Evolutionary conservation across 1,284 basidiomycete genomes (phyloP), one percentile per base, ranked within the genome.

Genomic region (Puccinia horiana): DNA sequence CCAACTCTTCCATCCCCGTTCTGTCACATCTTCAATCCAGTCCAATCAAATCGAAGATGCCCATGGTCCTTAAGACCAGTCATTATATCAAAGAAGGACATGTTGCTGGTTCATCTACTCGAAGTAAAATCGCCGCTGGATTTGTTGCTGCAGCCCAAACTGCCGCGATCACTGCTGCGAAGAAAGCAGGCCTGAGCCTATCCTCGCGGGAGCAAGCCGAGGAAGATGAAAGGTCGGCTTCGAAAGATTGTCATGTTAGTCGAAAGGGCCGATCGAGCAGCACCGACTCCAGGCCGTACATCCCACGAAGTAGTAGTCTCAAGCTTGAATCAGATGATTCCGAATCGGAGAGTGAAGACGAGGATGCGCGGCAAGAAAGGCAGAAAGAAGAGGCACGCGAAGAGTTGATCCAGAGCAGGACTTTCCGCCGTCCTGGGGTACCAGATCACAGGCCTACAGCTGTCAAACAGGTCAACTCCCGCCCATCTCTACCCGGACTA

Each of bases 301-400:
- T n/a, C 9, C 47, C 3, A 23, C 20, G 20, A 23, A 4, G n/a
- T 47, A 35, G 49, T 12, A 49, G 35, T 32, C n/a, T n/a, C n/a
- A 26, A 40, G 23, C 47, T 4, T n/a, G 32, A 3, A 35, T 40
- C 52, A n/a, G 47, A 76, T 61, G 49, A 61, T 26, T 40, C 74
- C 32, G 67, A 72, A n/a, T 81, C 78, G 20, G 78, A 81, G 32
- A 81, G 78, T 74, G 78, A 81, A 61, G 78, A 81, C 42, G 78
- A 81, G 42, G 78, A 81, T 72, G 78, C 78, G 20, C 67, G 69
- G 2, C 67, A 69, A 56, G 78, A 81, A 58, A 72, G 78, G n/a
- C 78, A 72, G 29, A 81, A 81, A 49, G 78, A 81, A 72, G 78
- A 63, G n/a, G 78, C 67, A 26, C 47, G 78, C n/a, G 78, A 81